Evolutionary conservation across 352 stramenopile genomes (phyloP).

Genomic region (Phytophthora megakarya): DNA sequence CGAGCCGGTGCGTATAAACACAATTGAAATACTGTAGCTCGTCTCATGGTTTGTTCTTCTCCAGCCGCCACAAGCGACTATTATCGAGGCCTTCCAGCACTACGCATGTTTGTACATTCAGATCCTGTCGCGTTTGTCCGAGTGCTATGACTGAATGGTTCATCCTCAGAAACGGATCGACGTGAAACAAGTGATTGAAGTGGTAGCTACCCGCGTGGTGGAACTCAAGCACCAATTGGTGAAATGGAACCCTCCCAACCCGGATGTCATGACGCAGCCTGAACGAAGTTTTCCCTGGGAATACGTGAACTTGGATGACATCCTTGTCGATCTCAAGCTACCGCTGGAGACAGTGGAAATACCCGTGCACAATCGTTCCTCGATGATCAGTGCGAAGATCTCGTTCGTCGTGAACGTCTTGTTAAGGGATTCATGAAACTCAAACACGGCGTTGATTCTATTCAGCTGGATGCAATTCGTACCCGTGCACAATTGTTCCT

Average conservation of each 20-base stretch:
- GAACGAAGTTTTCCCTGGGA: constrained; percentile 94
- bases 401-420: constrained; percentile 78
- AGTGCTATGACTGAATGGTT: constrained; percentile 94
- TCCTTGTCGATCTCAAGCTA: constrained; percentile 94
- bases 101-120: constrained; percentile 95
- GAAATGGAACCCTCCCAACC: constrained; percentile 95
- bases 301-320: constrained; percentile 93
- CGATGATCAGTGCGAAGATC: constrained; percentile 76
- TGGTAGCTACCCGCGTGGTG: constrained; percentile 89
- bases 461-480: constrained; percentile 55
- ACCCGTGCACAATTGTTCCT: constrained; percentile 90
- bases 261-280: constrained; percentile 74
- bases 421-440: constrained; percentile 92
- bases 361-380: constrained; percentile 87
- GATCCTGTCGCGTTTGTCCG: constrained; percentile 89
- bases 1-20: constrained; percentile 38
- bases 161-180: constrained; percentile 95
- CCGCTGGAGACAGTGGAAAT: constrained; percentile 92
- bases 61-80: constrained; percentile 71
- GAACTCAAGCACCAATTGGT: constrained; percentile 92
- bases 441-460: constrained; percentile 79
- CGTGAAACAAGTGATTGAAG: constrained; percentile 92
- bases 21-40: neutral
- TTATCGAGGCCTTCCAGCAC: constrained; percentile 93
- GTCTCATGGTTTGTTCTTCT: neutral